Evolutionary conservation across 129 eudicot species (phyloP).

Genomic region (Saussurea involucrata): DNA sequence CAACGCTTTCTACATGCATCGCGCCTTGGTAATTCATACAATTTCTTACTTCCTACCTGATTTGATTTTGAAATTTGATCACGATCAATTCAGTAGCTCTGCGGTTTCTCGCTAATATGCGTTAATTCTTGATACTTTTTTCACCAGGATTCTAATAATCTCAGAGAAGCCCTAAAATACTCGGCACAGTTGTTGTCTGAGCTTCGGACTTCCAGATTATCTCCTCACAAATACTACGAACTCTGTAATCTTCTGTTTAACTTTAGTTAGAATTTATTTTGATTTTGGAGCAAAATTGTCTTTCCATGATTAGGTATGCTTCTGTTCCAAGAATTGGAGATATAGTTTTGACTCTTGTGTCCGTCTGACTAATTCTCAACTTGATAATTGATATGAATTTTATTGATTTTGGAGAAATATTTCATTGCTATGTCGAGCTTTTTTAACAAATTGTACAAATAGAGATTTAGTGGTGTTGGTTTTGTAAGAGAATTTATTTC

Average conservation of each 20-base stretch:
- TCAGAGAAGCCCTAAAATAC: conserved; percentile 88
- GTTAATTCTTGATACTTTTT: neutral
- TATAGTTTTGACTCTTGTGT: conserved; percentile 14
- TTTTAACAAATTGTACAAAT: neutral
- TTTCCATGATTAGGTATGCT: neutral
- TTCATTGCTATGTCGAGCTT: neutral
- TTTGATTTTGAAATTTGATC: neutral
- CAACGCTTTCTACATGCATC: conserved; percentile 94
- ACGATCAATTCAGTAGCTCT: neutral
- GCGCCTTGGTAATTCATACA: conserved; percentile 62
- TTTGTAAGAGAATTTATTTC: neutral
- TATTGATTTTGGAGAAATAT: neutral
- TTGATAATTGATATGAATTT: conserved; percentile 16
- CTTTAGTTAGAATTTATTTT: neutral
- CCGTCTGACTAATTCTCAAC: neutral
- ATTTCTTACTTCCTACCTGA: neutral
- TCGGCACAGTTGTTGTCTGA: conserved; percentile 91
- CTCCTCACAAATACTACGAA: conserved; percentile 94
- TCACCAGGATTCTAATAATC: conserved; percentile 75
- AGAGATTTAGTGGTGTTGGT: neutral
- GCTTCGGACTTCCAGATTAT: conserved; percentile 88
- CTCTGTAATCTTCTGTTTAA: conserved; percentile 51
- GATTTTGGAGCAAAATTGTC: neutral
- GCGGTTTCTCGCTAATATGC: neutral
- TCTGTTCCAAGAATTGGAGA: conserved; percentile 1